These are phyloP conservation scores for Fusarium aywerte DNA, from an alignment of 2,329 filamentous ascomycete species.

Conservation along the genomic window DNA sequence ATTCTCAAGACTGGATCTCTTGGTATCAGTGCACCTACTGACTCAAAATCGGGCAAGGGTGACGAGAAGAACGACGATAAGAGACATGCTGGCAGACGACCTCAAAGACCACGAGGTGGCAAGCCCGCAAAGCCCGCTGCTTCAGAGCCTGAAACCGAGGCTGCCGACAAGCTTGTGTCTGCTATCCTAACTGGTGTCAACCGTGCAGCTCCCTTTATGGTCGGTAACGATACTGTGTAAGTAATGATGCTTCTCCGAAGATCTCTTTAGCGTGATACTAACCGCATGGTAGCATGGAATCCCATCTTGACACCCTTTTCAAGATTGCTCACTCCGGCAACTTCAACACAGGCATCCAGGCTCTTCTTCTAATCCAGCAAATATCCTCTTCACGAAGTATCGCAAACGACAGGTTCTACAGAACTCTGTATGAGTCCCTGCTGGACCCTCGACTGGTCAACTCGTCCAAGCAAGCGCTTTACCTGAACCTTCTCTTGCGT, in stretches of 20 bases:
- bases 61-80: constrained; percentile 32
- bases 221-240: constrained; percentile 79
- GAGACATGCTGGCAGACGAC: constrained; percentile 29
- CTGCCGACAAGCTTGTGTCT: constrained; percentile 88
- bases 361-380: constrained; percentile 93
- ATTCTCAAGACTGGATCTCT: constrained; percentile 73
- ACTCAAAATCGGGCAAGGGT: constrained; percentile 54
- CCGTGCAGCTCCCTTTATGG: constrained; percentile 92
- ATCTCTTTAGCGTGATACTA: constrained; percentile 3
- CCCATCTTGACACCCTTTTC: constrained; percentile 93
- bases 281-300: constrained; percentile 70
- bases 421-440: constrained; percentile 93
- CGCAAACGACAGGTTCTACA: constrained; percentile 90
- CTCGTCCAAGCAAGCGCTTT: constrained; percentile 95
- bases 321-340: constrained; percentile 97
- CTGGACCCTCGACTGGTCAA: constrained; percentile 87
- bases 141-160: constrained; percentile 70
- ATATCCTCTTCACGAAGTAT: constrained; percentile 83
- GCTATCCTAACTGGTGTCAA: constrained; percentile 94
- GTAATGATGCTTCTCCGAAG: neutral
- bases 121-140: constrained; percentile 35
- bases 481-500: constrained; percentile 90
- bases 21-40: constrained; percentile 57
- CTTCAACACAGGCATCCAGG: constrained; percentile 98
- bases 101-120: constrained; percentile 44